Evolutionary conservation across 768 basidiomycete species (phyloP), one percentile per base, ranked within the genome.

Genomic region (Ramaria sp.): DNA sequence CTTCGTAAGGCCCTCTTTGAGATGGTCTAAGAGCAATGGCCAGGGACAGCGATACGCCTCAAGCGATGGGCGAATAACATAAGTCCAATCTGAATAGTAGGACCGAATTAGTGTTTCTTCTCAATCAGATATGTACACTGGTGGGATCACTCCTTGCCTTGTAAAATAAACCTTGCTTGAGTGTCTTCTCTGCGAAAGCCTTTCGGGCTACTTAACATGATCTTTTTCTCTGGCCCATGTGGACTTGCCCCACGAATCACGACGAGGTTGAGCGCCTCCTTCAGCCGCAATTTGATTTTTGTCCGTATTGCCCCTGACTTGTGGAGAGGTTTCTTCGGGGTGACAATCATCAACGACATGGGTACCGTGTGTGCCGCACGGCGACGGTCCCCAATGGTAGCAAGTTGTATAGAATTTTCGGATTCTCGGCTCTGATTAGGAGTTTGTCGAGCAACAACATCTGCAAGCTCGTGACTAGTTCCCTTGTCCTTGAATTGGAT

Each of bases 191-290:
- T 47, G 10, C 8, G 6, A 28, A 50, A 12, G 9, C 39, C 52
- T 20, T 41, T 24, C 12, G 52, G 43, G 24, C 39, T 27, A 20
- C 18, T 30, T 9, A 53, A 53, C 8, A 27, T 27, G 30, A 53
- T 43, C 20, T 9, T 25, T 5, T 45, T 32, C 18, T 18, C 22
- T 15, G 16, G n/a, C 5, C 30, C 15, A 28, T 32, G 27, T 27
- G 24, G 38, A 34, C n/a, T 20, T 16, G 53, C 53, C 15, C 53
- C 53, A 24, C 53, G 53, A 22, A 55, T 34, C 43, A 27, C 43
- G n/a, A 55, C 53, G 10, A 55, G 43, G 32, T 20, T 45, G 28
- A 55, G 44, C 18, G 53, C 53, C 28, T 55, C 53, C 37, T 48
- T 45, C 7, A 55, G 10, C 32, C 44, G 22, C 4, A 27, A 3